phyloP scores from a whole-genome alignment of 106 monocot genomes.

The Posidonia australis region DNA sequence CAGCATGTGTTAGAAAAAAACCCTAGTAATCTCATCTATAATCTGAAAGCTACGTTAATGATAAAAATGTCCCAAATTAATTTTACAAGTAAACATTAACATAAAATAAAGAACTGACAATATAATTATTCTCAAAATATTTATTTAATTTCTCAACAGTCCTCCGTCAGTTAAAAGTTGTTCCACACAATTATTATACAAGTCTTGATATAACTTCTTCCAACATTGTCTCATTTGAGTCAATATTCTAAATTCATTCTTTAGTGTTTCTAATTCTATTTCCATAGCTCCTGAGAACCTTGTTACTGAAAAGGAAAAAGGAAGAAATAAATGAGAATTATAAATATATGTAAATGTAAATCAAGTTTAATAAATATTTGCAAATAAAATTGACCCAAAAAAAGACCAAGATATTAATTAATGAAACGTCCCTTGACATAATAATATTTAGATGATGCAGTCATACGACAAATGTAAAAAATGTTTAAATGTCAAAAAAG shows the following conservation, averaged over 20 bases:
- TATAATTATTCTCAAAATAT: no score
- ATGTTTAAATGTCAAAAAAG: no score
- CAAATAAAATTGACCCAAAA: neutral
- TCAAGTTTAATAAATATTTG: neutral
- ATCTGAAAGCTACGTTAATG: no score
- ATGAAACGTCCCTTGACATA: neutral
- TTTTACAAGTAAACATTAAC: no score
- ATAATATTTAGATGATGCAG: no score
- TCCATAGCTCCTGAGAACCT: conserved; percentile 15
- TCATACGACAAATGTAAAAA: no score
- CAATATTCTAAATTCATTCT: neutral
- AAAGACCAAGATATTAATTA: neutral
- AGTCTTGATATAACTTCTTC: conserved; percentile 13
- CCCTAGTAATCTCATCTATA: no score
- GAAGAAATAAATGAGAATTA: neutral
- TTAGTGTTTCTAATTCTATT: conserved; percentile 15
- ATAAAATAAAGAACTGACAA: no score
- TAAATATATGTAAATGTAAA: neutral
- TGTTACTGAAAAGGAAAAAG: conserved; percentile 33
- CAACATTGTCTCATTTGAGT: neutral
- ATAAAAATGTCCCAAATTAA: no score
- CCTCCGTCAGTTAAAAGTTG: conserved; percentile 1
- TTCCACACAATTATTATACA: conserved; percentile 5
- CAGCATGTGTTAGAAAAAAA: no score
- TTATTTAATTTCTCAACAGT: no score